Base-by-base conservation (phyloP, 495 filamentous ascomycete species). In the Friedmanniomyces simplex region DNA sequence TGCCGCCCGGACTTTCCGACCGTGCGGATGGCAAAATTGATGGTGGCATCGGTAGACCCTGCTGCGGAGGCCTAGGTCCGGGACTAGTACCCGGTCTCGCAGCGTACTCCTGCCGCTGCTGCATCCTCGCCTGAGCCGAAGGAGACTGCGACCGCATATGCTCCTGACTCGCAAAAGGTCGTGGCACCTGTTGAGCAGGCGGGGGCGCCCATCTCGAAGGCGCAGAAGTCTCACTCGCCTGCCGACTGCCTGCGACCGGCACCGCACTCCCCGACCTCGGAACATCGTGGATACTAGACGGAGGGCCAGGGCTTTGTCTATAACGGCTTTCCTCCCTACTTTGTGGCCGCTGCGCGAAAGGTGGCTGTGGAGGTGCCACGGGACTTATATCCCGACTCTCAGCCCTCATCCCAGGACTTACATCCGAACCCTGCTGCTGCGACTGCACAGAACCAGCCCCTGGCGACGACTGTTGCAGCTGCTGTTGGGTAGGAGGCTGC, bases 401-500 rank as follows among this genome's bases (percentile, higher is more conserved):
- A 2, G 43, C 26, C 16, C 54, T 34, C 28, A 57, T 41, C 1
- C 54, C 39, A 26, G 34, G 54, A 14, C 41, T 32, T 2, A 20
- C 2, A 25, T 46, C 28, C 25, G 28, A 1, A 24, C 25, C 21
- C 6, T 36, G 16, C 20, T 58, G 26, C 20, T 28, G 18, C 14
- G 16, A 16, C 25, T 43, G 49, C 18, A 11, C 2, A 2, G 16
- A 22, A 2, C 41, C 10, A 3, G 28, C 46, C 8, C 37, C 32
- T 14, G 52, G 45, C 43, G 36, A 43, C 18, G 36, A 4, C 25
- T 54, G 55, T 34, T 41, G 45, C 3, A 21, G 48, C 45, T 54
- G 50, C 69, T 52, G 74, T 65, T 52, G 66, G 28, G 28, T 32
- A 55, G 45, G 73, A 58, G 28, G 71, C 58, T 49, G 63, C 68